Evolutionary conservation across 2,329 filamentous ascomycete species (phyloP).

Genomic region (Botrytis fragariae): DNA sequence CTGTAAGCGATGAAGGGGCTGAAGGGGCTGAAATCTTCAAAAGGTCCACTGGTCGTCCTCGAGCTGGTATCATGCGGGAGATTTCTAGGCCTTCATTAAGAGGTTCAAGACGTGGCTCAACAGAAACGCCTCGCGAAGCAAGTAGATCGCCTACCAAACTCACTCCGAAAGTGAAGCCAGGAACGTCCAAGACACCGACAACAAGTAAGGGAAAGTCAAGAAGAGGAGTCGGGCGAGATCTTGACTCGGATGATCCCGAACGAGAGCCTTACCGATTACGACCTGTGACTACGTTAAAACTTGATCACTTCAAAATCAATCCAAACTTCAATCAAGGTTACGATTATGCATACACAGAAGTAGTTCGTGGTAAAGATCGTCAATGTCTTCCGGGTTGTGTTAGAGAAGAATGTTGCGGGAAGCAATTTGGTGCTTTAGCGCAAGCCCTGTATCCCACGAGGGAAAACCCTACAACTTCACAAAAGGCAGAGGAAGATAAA

Average conservation of each 20-base stretch:
- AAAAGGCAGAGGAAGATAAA: slow-evolving; percentile 45
- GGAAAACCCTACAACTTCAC: slow-evolving; percentile 28
- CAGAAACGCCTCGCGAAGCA: background rate
- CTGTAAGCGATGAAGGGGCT: slow-evolving; percentile 14
- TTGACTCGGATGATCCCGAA: slow-evolving; percentile 23
- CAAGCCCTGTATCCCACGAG: slow-evolving; percentile 27
- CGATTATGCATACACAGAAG: slow-evolving; percentile 58
- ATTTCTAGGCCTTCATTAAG: slow-evolving; percentile 21
- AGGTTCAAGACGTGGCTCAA: background rate
- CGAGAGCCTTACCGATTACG: slow-evolving; percentile 43
- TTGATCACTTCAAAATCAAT: slow-evolving; percentile 64
- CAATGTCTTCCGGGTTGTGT: slow-evolving; percentile 61
- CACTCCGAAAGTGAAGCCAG: background rate
- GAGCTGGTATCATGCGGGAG: background rate
- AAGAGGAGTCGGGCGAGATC: background rate
- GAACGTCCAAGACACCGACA: background rate
- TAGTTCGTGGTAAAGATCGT: slow-evolving; percentile 58
- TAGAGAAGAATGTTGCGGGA: slow-evolving; percentile 53
- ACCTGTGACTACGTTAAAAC: slow-evolving; percentile 42
- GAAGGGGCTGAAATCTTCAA: background rate
- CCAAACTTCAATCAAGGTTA: slow-evolving; percentile 56
- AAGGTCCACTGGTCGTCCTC: background rate
- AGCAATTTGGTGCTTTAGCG: slow-evolving; percentile 36
- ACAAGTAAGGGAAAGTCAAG: background rate
- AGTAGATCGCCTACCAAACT: background rate